Percentiles rank a stretch among this genome's conserved stretches.
Evolutionary conservation across 176 grass and related monocot genomes (phyloP).

Genomic region (Cenchrus fungigraminus): DNA sequence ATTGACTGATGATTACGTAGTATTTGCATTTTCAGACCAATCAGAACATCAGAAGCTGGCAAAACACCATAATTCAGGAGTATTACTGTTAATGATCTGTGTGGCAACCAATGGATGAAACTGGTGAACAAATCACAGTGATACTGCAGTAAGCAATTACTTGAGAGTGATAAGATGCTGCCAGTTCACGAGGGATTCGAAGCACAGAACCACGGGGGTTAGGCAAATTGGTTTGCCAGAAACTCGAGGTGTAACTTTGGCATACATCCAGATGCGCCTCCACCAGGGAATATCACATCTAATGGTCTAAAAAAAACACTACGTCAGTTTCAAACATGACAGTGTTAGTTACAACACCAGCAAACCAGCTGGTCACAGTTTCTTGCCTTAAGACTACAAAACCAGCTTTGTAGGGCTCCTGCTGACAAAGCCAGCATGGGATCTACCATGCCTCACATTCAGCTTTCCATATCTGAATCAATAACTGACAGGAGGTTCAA

Average conservation of each 20-base stretch:
- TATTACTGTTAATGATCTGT: neutral
- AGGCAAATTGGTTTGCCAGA: slow-evolving; percentile 12
- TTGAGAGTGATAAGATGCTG: neutral
- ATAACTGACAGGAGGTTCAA: slow-evolving; percentile 75
- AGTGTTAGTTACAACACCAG: slow-evolving; percentile 6
- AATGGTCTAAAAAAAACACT: neutral
- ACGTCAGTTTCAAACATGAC: slow-evolving; percentile 35
- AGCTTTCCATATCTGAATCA: slow-evolving; percentile 69
- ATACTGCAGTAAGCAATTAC: neutral
- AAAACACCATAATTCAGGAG: neutral
- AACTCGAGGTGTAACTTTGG: slow-evolving; percentile 34
- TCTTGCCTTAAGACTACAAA: neutral
- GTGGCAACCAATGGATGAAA: neutral
- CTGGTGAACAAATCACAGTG: neutral
- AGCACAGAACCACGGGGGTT: neutral
- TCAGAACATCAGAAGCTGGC: neutral
- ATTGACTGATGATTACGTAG: neutral
- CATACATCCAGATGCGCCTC: slow-evolving; percentile 16
- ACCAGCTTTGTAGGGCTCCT: neutral
- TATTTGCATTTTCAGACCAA: neutral
- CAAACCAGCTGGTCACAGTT: neutral
- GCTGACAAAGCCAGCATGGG: neutral
- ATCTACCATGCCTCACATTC: slow-evolving; percentile 17
- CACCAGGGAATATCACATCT: slow-evolving; percentile 8
- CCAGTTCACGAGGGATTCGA: neutral